A percentile compares a stretch with the other conserved stretches of the same genome.
Evolutionary conservation across 2,329 filamentous ascomycete species (phyloP).

Genomic region (Boeremia exigua): DNA sequence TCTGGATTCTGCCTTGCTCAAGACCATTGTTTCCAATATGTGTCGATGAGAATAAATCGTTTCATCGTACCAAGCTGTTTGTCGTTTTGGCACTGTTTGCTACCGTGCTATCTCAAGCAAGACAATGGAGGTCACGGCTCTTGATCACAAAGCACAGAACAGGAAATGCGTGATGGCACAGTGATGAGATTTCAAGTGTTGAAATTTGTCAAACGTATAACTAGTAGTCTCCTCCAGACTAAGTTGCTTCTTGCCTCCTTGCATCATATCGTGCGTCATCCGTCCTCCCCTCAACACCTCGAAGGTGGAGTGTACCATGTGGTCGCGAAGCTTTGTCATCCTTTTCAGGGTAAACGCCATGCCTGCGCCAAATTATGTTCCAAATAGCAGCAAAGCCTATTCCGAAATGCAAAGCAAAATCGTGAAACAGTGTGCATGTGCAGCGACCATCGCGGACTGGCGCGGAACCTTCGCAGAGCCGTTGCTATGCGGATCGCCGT

Average conservation of each 20-base stretch:
- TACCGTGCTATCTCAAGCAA: slow-evolving; percentile 8
- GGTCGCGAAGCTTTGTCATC: slow-evolving; percentile 18
- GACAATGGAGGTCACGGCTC: slow-evolving; percentile 20
- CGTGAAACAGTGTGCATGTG: slow-evolving; percentile 15
- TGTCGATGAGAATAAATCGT: not conserved
- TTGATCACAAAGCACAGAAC: slow-evolving; percentile 1
- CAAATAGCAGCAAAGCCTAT: slow-evolving; percentile 35
- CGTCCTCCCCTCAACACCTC: slow-evolving; percentile 32
- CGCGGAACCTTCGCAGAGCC: slow-evolving; percentile 31
- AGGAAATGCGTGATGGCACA: slow-evolving; percentile 17
- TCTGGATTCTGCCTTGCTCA: not conserved
- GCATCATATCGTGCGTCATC: slow-evolving; percentile 11
- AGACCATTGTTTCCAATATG: not conserved
- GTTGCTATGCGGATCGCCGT: slow-evolving; percentile 21
- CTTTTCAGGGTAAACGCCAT: slow-evolving; percentile 18
- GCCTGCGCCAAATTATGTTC: slow-evolving; percentile 9
- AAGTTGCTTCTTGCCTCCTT: slow-evolving; percentile 12
- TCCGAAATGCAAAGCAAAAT: slow-evolving; percentile 28
- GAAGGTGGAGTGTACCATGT: slow-evolving; percentile 25
- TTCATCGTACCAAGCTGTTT: not conserved
- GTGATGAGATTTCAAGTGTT: slow-evolving; percentile 20
- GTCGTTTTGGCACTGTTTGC: not conserved
- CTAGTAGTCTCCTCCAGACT: not conserved
- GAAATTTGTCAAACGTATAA: slow-evolving; percentile 8
- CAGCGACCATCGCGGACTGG: slow-evolving; percentile 21